Percentiles rank a stretch among this genome's conserved stretches.
phyloP scores from a whole-genome alignment of 2,329 filamentous ascomycete species.

The Metarhizium robertsii region DNA sequence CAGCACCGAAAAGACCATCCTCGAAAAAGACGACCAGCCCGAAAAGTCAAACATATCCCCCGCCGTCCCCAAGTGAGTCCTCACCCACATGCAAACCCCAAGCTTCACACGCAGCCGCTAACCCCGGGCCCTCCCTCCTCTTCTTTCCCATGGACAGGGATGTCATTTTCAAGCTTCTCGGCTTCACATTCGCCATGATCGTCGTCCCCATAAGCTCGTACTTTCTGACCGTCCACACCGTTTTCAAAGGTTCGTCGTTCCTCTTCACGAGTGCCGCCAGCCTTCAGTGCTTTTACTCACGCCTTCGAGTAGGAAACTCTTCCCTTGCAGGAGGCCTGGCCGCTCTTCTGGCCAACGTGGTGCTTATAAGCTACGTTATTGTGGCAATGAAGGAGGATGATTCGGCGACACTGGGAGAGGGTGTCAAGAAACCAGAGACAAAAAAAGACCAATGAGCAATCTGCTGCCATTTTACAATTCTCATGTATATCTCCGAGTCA shows the following conservation, averaged over 20 bases:
- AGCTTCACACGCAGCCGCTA: not conserved
- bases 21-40: conserved; percentile 48
- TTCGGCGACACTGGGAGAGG: conserved; percentile 29
- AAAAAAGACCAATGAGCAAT: conserved; percentile 39
- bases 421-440: conserved; percentile 31
- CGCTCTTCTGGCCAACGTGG: conserved; percentile 83
- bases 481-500: not conserved
- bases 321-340: conserved; percentile 80
- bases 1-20: conserved; percentile 54
- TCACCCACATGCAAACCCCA: conserved; percentile 17
- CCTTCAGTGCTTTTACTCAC: not conserved
- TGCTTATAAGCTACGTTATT: conserved; percentile 81
- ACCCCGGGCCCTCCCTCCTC: not conserved
- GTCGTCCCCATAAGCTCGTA: conserved; percentile 80
- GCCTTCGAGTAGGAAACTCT: conserved; percentile 60
- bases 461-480: not conserved
- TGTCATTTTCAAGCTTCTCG: conserved; percentile 83
- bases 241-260: conserved; percentile 61
- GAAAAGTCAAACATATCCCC: conserved; percentile 66
- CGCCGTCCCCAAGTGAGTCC: conserved; percentile 63
- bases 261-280: not conserved
- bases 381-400: conserved; percentile 86
- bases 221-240: conserved; percentile 64
- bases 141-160: conserved; percentile 38
- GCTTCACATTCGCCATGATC: conserved; percentile 88